Evolutionary conservation across 1,139 yeast species (phyloP), one percentile per base, ranked within the genome.

Genomic region (Geotrichum candidum): DNA sequence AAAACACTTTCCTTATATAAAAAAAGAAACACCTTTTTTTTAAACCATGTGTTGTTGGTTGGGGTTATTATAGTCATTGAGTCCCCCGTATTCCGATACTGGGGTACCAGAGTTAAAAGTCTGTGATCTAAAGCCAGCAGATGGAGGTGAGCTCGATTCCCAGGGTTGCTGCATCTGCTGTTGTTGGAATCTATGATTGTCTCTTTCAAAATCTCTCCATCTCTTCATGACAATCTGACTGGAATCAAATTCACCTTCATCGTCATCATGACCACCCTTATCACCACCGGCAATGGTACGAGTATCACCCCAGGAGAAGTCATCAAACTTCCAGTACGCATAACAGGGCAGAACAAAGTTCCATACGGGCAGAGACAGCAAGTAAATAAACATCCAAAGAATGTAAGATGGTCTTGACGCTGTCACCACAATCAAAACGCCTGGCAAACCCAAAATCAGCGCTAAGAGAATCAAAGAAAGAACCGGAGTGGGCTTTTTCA

Each of bases 291-390:
- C 84, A 63, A 94, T 85, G 25, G 88, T 82, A 79, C 99, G 84
- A 4, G 99, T 94, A 67, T 92, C 98, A 74, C 99, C 99, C 99
- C 99, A 94, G 70, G 94, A 85, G 77, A 94, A 94, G 75, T 94
- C 99, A 75, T 94, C 99, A 76, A 94, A 94, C 75, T 92, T 92
- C 99, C 99, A 94, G 70, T 78, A 94, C 0, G 98, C 90, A 75
- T 94, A 90, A 58, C 84, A 74, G 2, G 99, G 99, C 61, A 94
- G 80, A 5, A 92, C 87, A 72, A 94, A 89, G 74, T 94, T 94
- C 99, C 99, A 94, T 65, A 94, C 81, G 45, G 98, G 98, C 65
- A 94, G 82, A 0, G 98, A 96, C 52, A 85, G 1, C 53, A 94
- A 75, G 72, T 94, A 94, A 65, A 91, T 81, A 53, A 85, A 62